These are phyloP conservation scores for Linanthus parryae DNA, from an alignment of 148 eudicot species.

Conservation along the genomic window DNA sequence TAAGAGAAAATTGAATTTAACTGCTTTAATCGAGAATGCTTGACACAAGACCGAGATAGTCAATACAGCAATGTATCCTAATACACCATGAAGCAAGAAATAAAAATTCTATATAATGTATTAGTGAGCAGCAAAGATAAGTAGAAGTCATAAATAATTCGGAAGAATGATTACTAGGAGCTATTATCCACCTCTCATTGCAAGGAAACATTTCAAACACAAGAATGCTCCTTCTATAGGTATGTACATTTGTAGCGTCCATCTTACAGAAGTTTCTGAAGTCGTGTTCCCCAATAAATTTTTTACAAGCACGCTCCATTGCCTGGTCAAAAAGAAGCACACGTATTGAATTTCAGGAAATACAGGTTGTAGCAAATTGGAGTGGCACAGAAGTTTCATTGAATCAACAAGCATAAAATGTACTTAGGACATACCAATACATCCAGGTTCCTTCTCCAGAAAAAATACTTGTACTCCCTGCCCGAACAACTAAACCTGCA, in stretches of 20 bases:
- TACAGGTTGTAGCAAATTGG: not conserved
- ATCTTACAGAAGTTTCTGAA: conserved; percentile 97
- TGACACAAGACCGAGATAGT: too few relatives aligned
- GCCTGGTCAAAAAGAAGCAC: conserved; percentile 32
- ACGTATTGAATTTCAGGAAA: not conserved
- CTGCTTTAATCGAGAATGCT: too few relatives aligned
- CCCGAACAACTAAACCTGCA: conserved; percentile 84
- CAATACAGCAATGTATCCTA: too few relatives aligned
- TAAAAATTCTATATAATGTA: too few relatives aligned
- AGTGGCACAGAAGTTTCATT: not conserved
- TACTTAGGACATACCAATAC: conserved; percentile 44
- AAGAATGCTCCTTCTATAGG: conserved; percentile 53
- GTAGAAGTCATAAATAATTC: not conserved
- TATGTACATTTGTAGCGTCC: conserved; percentile 93
- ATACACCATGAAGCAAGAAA: too few relatives aligned
- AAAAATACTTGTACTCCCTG: conserved; percentile 86
- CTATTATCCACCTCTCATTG: conserved; percentile 48
- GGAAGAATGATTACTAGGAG: not conserved
- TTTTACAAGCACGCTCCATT: conserved; percentile 80
- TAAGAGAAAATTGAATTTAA: too few relatives aligned
- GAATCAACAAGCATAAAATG: too few relatives aligned
- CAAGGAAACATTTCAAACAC: conserved; percentile 52
- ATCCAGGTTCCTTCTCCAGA: conserved; percentile 76
- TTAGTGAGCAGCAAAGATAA: too few relatives aligned
- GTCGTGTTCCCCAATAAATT: conserved; percentile 87